Evolutionary conservation across 176 grass and related monocot genomes (phyloP).

Genomic region (Secale cereale): DNA sequence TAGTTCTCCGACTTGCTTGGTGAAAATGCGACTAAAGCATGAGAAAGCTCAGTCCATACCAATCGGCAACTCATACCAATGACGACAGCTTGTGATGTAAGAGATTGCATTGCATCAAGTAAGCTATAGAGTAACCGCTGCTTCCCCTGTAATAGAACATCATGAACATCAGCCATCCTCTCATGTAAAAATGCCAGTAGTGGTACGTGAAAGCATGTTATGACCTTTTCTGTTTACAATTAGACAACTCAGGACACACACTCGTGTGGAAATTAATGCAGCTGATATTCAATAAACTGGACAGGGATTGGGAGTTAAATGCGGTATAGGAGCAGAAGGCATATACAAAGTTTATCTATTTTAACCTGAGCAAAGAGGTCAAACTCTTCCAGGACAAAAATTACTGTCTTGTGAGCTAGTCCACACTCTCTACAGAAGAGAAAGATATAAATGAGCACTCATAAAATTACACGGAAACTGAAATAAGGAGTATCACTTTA

Average conservation of each 20-base stretch:
- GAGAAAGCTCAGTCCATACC: constrained; percentile 46
- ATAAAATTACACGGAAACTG: not conserved
- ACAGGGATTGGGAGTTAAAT: not conserved
- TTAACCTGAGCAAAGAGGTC: constrained; percentile 93
- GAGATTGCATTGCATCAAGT: constrained; percentile 87
- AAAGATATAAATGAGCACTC: constrained; percentile 12
- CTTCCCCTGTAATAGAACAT: constrained; percentile 67
- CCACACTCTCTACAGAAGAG: constrained; percentile 74
- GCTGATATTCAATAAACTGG: not conserved
- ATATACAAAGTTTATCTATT: constrained; percentile 1
- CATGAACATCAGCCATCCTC: not conserved
- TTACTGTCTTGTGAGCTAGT: constrained; percentile 76
- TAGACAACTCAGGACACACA: not conserved
- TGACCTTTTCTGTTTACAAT: constrained; percentile 8
- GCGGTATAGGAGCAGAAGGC: constrained; percentile 24
- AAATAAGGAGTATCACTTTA: not conserved
- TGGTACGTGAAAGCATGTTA: not conserved
- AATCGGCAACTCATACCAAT: constrained; percentile 89
- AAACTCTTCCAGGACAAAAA: constrained; percentile 89
- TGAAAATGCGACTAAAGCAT: constrained; percentile 13
- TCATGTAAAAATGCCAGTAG: not conserved
- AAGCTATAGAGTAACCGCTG: constrained; percentile 93
- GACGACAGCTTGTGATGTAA: constrained; percentile 84
- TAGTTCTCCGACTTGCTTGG: not conserved
- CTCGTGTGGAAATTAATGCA: not conserved